Base-by-base conservation (phyloP, 1,139 yeast species). In the Suhomyces wounanorum region DNA sequence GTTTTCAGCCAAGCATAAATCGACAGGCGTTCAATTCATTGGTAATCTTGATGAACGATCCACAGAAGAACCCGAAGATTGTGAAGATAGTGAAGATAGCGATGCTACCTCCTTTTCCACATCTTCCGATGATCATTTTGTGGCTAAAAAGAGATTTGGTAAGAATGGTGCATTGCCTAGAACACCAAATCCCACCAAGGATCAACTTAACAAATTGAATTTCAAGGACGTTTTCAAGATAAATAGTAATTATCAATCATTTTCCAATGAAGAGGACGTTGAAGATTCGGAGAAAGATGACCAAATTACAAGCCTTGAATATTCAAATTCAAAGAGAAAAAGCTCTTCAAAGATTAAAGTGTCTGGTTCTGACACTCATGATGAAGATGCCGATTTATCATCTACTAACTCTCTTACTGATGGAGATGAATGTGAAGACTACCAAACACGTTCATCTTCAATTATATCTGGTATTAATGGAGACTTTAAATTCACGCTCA, bases 391-490 rank as follows among this genome's bases (percentile, higher is more conserved):
- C 16, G 55, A 56, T 36, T 41, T 53, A 36, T 54, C 60, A 0
- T 57, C 60, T 3, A 43, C 55, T 8, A 56, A 55, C 40, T 57
- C 60, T 1, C 47, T 53, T 30, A 52, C 58, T 10, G 60, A 56
- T 7, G 57, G 50, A 8, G 57, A 54, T 16, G 52, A 52, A 21
- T 56, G 56, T n/a, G 65, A 55, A 21, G 67, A 63, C 40, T 68
- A 67, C 52, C 78, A 70, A 51, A 76, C 81, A 0, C 62, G 80
- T 45, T 75, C 78, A 17, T 70, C 77, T n/a, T 72, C 78, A 3
- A 69, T 75, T 3, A 73, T 75, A 16, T 68, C 73, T 13, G 77
- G 77, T 18, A 65, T 65, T 30, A 74, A 63, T 54, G 77, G 75
- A 30, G 77, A 70, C 51, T 76, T 67, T 56, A 76, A 75, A 53